phyloP scores from a whole-genome alignment of 441 rosid species.

The Syzygium syzygioides region DNA sequence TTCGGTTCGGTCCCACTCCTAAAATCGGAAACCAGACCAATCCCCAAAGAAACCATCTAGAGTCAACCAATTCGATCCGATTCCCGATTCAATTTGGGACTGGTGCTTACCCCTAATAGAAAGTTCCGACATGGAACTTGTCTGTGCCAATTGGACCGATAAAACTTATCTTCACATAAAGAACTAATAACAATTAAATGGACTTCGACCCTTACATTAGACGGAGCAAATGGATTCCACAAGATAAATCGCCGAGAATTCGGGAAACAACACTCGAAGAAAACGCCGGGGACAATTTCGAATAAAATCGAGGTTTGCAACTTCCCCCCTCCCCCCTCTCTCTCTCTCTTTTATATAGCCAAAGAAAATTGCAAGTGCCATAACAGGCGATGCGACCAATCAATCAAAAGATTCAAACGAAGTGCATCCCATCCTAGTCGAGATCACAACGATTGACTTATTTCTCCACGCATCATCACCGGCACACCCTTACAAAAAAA shows the following conservation, averaged over 20 bases:
- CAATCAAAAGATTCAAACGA: background rate
- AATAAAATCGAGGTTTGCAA: too few species aligned
- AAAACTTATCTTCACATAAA: background rate
- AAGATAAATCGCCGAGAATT: accelerated
- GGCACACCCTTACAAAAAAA: background rate
- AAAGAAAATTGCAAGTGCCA: accelerated
- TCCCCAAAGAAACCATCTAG: accelerated
- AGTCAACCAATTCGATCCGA: accelerated
- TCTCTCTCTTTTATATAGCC: background rate
- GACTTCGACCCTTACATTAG: background rate
- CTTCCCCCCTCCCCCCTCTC: accelerated
- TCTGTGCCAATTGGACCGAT: background rate
- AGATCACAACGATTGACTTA: accelerated
- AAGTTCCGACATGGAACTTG: background rate
- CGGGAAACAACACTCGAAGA: background rate
- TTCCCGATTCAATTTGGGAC: accelerated
- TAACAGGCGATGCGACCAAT: accelerated
- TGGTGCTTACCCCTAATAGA: accelerated
- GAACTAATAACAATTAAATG: background rate
- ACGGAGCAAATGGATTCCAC: background rate
- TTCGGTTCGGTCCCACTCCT: accelerated
- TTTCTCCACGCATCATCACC: background rate
- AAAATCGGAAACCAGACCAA: accelerated
- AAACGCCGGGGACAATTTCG: background rate
- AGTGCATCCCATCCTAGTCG: accelerated